A percentile compares a stretch with the other conserved stretches of the same genome.
Conservation (phyloP, 2,329 filamentous ascomycete genomes). For the Neoascochyta sp. region DNA sequence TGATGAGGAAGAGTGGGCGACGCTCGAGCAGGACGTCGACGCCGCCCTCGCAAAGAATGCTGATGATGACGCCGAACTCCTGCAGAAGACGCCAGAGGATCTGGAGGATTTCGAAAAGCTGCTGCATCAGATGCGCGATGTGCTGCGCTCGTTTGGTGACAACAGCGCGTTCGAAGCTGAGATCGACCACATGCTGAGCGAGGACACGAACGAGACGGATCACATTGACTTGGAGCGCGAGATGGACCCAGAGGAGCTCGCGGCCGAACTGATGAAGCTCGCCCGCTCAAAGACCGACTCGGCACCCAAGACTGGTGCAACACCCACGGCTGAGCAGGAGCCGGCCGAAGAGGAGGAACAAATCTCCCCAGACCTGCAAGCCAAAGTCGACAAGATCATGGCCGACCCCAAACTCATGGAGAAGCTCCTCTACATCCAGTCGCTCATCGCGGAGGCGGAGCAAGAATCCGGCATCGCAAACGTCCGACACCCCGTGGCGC, state of each 20-base stretch:
- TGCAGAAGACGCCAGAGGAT: slow-evolving; percentile 8
- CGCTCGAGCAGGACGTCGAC: slow-evolving; percentile 5
- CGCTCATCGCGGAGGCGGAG: slow-evolving; percentile 20
- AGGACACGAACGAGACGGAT: slow-evolving; percentile 11
- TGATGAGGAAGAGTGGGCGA: slow-evolving; percentile 11
- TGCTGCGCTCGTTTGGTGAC: slow-evolving; percentile 21
- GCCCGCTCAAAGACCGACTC: slow-evolving; percentile 8
- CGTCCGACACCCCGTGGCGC: slow-evolving; percentile 22
- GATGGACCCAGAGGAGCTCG: slow-evolving; percentile 20
- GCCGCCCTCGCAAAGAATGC: slow-evolving; percentile 10
- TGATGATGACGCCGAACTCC: slow-evolving; percentile 5
- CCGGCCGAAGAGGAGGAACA: slow-evolving; percentile 14
- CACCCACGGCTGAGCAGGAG: background rate
- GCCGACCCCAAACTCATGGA: slow-evolving; percentile 32
- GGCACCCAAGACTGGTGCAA: slow-evolving; percentile 5
- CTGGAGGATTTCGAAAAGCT: slow-evolving; percentile 21
- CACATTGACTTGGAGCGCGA: slow-evolving; percentile 17
- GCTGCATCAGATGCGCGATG: slow-evolving; percentile 24
- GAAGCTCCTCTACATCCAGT: slow-evolving; percentile 31
- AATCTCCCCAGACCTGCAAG: slow-evolving; percentile 27
- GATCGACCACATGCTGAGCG: slow-evolving; percentile 13
- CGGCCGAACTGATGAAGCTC: slow-evolving; percentile 21
- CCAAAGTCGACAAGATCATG: slow-evolving; percentile 35
- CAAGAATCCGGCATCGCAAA: too few relatives aligned
- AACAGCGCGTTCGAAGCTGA: slow-evolving; percentile 19